Evolutionary conservation across 2,329 filamentous ascomycete species (phyloP), one percentile per base, ranked within the genome.

Genomic region (Calonectria pauciramosa): DNA sequence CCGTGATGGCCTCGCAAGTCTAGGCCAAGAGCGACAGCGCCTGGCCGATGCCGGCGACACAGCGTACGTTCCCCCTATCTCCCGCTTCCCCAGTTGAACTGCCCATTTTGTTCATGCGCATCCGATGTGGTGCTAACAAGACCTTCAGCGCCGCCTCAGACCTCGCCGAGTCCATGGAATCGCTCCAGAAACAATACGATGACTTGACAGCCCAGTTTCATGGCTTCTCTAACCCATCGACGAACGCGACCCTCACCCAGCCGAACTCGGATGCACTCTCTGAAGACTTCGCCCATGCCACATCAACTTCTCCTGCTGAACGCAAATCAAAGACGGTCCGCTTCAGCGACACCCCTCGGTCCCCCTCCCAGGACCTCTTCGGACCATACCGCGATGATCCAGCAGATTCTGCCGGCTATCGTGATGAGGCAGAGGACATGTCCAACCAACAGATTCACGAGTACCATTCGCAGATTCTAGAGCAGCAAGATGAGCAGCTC

Each of bases 401-500:
- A 0, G 84, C 83, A 70, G 85, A 91, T 75, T 84, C 80, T 16
- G 84, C 90, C 70, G 91, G 91, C 32, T 93, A 93, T 85, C 87
- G 87, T 47, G 91, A 92, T 68, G 87, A 94, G 77, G 89, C 92
- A 18, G 86, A 85, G 8, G 83, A 86, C 13, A 88, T 98, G 82
- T 89, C 90, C 83, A 99, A 99, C 85, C 89, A 93, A 84, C 95
- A 98, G 86, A 93, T 99, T 77, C 94, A 98, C 86, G 89, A 90
- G 28, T 96, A 97, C 85, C 97, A 99, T 86, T 88, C 90, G 71
- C 92, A 92, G 76, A 92, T 98, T 32, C 88, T 99, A 47, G 90
- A 90, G n/a, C 93, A 98, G 76, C 97, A 99, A 86, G 97, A 99
- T 83, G 94, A 95, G 78, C 96, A 98, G 84, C 90, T 99, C n/a